Base-by-base conservation (phyloP, 2,329 filamentous ascomycete genomes). In the Myriosclerotinia duriaeana region DNA sequence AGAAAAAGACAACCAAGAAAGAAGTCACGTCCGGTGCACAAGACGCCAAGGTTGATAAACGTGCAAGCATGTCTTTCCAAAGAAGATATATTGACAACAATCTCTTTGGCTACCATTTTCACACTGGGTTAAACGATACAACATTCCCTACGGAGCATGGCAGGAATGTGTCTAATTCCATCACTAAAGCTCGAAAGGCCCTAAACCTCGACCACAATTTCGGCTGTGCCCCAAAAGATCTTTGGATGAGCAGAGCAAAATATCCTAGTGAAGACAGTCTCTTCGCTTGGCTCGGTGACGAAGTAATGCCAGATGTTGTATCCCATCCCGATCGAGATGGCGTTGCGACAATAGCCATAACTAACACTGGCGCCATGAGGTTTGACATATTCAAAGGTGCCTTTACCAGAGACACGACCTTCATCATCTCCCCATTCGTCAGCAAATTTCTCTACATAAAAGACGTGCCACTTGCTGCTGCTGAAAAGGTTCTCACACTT, bases 71-170 rank as follows among this genome's bases (percentile, higher is more conserved):
- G 53, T 83, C 81, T 1, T 97, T 96, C 76, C 83, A 84, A 64
- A 86, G 94, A 55, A 85, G 89, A 67, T 98, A 97, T 78, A 94
- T 98, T 68, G 94, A 98, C 79, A 97, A 93, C 79, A 98, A 98
- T 72, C 82, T 97, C 0, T 90, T 87, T 69, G 95, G 93, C 0
- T 84, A 96, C 67, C 85, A 93, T 73, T 85, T 95, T 73, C 94
- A 98, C 76, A 91, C 90, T 2, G 86, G 86, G 0, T 85, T 90
- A 40, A 88, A 94, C 72, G 81, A 84, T 20, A 82, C 85, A 0
- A 89, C 87, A 0, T 98, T 98, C 75, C 83, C 86, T 1, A 97
- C 94, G 0, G 80, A 88, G 17, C 83, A 89, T 56, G 94, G 94
- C 22, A 84, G 82, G 62, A 89, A 90, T 65, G 89, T 93, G 15